Percentiles rank a stretch among this genome's conserved stretches.
Conservation (phyloP, 345 rosid species). For the Gossypium australe region DNA sequence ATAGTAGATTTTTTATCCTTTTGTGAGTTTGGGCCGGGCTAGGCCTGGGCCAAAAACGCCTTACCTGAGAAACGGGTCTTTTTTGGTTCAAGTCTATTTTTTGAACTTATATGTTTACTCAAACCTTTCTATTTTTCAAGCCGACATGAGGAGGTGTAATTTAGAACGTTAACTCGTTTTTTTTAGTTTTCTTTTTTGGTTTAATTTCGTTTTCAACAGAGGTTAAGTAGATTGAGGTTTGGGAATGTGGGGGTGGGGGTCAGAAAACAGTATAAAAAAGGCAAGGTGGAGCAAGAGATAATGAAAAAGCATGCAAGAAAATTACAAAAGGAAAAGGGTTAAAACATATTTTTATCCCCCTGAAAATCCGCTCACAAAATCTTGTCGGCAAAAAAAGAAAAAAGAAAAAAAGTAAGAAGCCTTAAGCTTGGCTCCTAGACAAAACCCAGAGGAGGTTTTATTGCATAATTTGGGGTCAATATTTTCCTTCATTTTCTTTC, state of each 20-base stretch:
- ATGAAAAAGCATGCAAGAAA: slow-evolving; percentile 13
- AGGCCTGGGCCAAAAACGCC: accelerated
- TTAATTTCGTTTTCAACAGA: not conserved
- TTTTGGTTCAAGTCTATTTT: no score
- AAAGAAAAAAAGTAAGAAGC: not conserved
- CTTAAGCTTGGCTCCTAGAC: slow-evolving; percentile 1
- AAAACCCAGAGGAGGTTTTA: not conserved
- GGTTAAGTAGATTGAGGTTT: not conserved
- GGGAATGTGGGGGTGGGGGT: not conserved
- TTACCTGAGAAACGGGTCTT: accelerated
- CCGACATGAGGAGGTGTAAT: no score
- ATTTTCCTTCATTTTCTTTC: not conserved
- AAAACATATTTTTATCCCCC: slow-evolving; percentile 16
- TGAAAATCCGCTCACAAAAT: slow-evolving; percentile 15
- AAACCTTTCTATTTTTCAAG: accelerated
- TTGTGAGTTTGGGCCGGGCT: no score
- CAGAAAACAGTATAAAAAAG: not conserved
- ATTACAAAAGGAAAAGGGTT: slow-evolving; percentile 13
- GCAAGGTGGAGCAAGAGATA: not conserved
- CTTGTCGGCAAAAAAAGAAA: slow-evolving; percentile 10
- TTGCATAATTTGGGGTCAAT: slow-evolving; percentile 11
- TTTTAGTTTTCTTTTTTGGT: no score
- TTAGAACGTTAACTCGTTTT: no score
- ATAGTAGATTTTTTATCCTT: no score
- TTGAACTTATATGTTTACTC: accelerated